These are phyloP conservation scores for Ustilago esculenta DNA, from an alignment of 1,284 basidiomycete genomes.

Conservation along the genomic window DNA sequence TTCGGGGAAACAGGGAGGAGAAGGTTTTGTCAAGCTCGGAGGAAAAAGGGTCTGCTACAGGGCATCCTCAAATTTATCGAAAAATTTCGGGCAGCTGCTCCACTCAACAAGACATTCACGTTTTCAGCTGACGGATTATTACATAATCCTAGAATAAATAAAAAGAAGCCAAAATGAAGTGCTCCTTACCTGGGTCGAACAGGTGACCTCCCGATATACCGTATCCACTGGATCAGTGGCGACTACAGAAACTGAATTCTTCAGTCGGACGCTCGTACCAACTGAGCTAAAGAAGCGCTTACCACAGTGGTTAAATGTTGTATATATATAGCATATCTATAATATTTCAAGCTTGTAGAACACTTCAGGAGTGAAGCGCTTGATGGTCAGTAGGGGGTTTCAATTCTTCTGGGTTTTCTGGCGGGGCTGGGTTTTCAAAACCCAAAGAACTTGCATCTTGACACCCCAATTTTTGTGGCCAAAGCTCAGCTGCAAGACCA, in stretches of 20 bases:
- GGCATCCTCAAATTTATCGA: conserved; percentile 15
- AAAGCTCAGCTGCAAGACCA: too few relatives aligned
- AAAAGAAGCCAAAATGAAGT: conserved; percentile 13
- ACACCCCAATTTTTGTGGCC: too few relatives aligned
- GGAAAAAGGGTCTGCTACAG: conserved; percentile 8
- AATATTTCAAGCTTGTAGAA: too few relatives aligned
- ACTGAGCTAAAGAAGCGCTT: conserved; percentile 51
- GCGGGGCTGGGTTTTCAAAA: too few relatives aligned
- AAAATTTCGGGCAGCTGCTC: conserved; percentile 26
- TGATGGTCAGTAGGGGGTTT: too few relatives aligned
- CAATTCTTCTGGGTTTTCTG: too few relatives aligned
- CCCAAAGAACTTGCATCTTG: too few relatives aligned
- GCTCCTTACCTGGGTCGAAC: conserved; percentile 51
- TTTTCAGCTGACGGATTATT: background rate
- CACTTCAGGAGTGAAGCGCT: too few relatives aligned
- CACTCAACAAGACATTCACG: conserved; percentile 2
- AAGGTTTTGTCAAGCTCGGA: background rate
- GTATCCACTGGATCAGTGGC: conserved; percentile 15
- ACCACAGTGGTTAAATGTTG: too few relatives aligned
- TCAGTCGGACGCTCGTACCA: conserved; percentile 57
- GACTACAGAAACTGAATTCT: conserved; percentile 38
- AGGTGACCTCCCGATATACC: conserved; percentile 38
- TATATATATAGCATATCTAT: background rate
- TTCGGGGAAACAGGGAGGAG: too few relatives aligned
- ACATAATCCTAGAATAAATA: background rate